phyloP scores from a whole-genome alignment of 345 rosid species.

The Melaleuca alternifolia region DNA sequence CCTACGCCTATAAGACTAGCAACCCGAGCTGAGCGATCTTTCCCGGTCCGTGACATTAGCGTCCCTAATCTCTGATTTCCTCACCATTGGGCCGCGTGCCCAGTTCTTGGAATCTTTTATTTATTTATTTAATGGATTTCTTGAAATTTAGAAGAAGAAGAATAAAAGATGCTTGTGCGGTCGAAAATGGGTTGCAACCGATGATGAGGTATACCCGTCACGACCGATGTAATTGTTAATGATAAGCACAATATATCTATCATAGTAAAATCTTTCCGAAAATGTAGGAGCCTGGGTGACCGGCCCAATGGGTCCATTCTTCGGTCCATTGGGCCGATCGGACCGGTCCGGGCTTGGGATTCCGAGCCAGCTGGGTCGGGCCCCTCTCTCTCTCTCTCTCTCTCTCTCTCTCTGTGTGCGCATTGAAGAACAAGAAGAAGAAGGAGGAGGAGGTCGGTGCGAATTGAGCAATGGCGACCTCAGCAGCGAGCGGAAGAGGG shows the following conservation, averaged over 20 bases:
- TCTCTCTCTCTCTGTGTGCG: neutral
- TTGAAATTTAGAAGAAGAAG: neutral
- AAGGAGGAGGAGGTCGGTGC: neutral
- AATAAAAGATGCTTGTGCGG: neutral
- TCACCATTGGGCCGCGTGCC: no score
- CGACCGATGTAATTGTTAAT: neutral
- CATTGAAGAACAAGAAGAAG: neutral
- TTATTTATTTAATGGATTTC: no score
- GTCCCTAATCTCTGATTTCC: no score
- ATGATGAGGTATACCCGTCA: fast-evolving
- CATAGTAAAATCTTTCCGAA: neutral
- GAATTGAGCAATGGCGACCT: slow-evolving; percentile 10
- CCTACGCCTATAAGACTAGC: no score
- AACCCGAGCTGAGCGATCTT: no score
- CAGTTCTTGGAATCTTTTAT: no score
- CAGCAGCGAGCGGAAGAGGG: neutral
- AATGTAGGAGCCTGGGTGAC: neutral
- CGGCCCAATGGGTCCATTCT: neutral
- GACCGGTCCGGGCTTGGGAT: neutral
- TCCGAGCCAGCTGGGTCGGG: neutral
- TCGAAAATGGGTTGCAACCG: neutral
- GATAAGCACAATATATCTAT: neutral
- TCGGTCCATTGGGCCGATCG: no score
- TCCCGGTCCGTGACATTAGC: no score
- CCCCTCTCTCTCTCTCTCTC: neutral